A percentile compares a stretch with the other conserved stretches of the same genome.
Evolutionary conservation across 2,329 filamentous ascomycete genomes (phyloP).

Genomic region (Aspergillus candidus): DNA sequence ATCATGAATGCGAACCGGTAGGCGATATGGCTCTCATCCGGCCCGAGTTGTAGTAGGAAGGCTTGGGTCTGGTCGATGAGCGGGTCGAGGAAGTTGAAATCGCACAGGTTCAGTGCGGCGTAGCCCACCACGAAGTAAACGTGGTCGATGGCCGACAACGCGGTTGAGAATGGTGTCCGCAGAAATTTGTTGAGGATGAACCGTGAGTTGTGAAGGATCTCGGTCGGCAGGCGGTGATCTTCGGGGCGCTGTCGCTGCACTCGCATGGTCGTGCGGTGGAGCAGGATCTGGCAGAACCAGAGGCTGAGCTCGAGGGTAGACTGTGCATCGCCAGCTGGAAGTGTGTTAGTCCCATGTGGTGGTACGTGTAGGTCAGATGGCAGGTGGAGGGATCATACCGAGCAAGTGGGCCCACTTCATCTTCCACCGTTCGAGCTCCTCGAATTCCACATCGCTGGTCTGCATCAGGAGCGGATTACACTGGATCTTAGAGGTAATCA

Average conservation of each 20-base stretch:
- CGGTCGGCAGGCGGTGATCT: constrained; percentile 20
- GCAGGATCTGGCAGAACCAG: constrained; percentile 32
- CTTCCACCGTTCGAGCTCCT: constrained; percentile 31
- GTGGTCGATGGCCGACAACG: constrained; percentile 26
- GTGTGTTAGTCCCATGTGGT: constrained; percentile 2
- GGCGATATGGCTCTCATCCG: constrained; percentile 28
- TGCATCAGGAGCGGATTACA: constrained; percentile 21
- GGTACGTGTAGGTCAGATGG: not conserved
- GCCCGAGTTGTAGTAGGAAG: constrained; percentile 28
- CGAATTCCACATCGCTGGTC: constrained; percentile 23
- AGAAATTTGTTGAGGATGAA: constrained; percentile 27
- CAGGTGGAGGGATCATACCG: constrained; percentile 12
- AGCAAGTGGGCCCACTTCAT: constrained; percentile 30
- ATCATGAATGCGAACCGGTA: constrained; percentile 29
- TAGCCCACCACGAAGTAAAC: constrained; percentile 31
- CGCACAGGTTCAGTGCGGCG: constrained; percentile 31
- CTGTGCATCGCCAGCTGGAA: constrained; percentile 21
- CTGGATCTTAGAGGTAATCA: constrained; percentile 24
- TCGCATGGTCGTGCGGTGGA: constrained; percentile 26
- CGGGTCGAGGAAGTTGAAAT: constrained; percentile 27
- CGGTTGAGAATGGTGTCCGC: constrained; percentile 22
- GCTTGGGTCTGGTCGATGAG: constrained; percentile 29
- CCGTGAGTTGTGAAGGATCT: constrained; percentile 25
- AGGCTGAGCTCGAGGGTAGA: constrained; percentile 30
- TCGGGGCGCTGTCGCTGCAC: constrained; percentile 15